Evolutionary conservation across 2,329 filamentous ascomycete species (phyloP), one percentile per base, ranked within the genome.

Genomic region (Tolypocladium inflatum): DNA sequence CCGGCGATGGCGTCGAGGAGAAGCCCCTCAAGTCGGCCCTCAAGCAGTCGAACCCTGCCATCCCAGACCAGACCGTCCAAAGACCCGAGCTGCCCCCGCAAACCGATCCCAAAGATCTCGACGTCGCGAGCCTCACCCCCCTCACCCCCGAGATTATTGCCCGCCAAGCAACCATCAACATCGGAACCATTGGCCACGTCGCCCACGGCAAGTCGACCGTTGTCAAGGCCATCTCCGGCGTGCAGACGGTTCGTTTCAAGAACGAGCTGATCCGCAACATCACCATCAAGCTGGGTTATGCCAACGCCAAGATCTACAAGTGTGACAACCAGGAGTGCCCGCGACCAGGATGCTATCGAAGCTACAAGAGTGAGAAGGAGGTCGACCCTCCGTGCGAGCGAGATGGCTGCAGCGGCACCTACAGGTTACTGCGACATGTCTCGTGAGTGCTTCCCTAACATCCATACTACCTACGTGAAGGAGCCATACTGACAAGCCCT

Each of bases 221-320:
- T 55, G 94, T 99, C 68, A 99, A 99, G 83, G 94, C 94, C 68
- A 97, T 99, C 69, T 97, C 94, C 2, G 94, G 94, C 62, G 94
- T 99, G 63, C 94, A 99, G 83, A 99, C 94, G 21, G 94, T 99
- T 71, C 86, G 94, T 67, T 99, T 99, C 83, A 99, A 99, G 88
- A 99, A 97, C 80, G 94, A 99, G 79, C 80, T 97, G 78, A 95
- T 97, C 79, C 85, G 94, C 71, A 99, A 99, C 76, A 99, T 99
- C 71, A 99, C 94, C 70, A 99, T 99, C 82, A 99, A 99, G 86
- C 85, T 99, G 69, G 94, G 94, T 73, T 99, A 99, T 75, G 94
- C 94, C 74, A 99, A 99, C 76, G 94, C 94, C 68, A 97, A 99
- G 79, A 92, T 99, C 75, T 99, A 97, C 87, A 90, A 97, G 82